Evolutionary conservation across 2,329 filamentous ascomycete species (phyloP), one percentile per base, ranked within the genome.

Genomic region (Curvularia eragrostidis): DNA sequence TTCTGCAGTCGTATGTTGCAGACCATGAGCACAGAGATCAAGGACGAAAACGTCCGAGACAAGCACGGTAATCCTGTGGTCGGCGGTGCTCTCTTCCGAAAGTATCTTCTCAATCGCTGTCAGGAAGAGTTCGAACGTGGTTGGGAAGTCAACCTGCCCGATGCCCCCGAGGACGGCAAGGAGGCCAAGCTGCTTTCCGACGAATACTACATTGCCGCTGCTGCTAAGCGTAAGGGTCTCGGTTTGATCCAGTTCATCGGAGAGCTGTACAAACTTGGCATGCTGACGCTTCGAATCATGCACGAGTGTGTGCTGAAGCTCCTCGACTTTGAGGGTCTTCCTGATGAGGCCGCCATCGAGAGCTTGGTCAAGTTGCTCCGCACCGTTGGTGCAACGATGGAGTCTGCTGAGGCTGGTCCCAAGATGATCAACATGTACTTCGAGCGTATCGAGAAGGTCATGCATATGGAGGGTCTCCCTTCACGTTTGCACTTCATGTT

Each of bases 261-360:
- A 82, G 95, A 99, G 81, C 87, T 99, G 44, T 99, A 96, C 87
- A 99, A 98, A 84, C 88, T 99, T 60, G 89, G 90, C 76, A 99
- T 99, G 95, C 86, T 99, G 78, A 99, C 95, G 61, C 91, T 97
- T 78, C 91, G 94, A 77, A 99, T 99, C 80, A 99, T 99, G 95
- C 94, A 99, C 82, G 92, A 97, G 80, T 99, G 95, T 85, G 93
- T 99, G 26, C 89, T 93, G 82, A 97, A 96, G 80, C 86, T 99
- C 63, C 91, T 99, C 66, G 94, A 99, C 80, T 98, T 96, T 79
- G 90, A 94, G 73, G 93, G 91, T 61, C 82, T 92, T 60, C 95
- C 95, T 43, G 95, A 99, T 69, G 95, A 99, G 80, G 91, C 94
- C 52, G 93, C 97, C 77, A 90, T 99, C 59, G 95, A 99, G 84